phyloP scores from a whole-genome alignment of 352 stramenopile genomes.

The Globisporangium alternatum region DNA sequence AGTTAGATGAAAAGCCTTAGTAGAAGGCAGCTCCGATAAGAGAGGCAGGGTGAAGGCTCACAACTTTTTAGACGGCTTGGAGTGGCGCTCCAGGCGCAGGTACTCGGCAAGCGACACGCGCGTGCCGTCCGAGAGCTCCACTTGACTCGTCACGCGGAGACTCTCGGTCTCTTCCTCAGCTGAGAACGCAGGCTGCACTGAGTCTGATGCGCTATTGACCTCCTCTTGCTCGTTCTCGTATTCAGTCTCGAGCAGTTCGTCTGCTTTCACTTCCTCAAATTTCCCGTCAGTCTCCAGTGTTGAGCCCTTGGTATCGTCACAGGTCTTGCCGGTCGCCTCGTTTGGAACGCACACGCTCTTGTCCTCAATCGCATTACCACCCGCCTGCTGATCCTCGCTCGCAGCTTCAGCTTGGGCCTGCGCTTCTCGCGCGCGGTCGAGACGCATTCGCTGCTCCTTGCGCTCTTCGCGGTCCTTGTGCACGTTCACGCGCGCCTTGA shows the following conservation, averaged over 20 bases:
- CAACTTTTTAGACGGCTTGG: slow-evolving; percentile 43
- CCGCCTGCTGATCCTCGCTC: not conserved
- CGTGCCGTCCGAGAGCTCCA: slow-evolving; percentile 63
- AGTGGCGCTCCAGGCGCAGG: slow-evolving; percentile 44
- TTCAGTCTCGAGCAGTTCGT: slow-evolving; percentile 18
- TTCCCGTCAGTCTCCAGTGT: slow-evolving; percentile 2
- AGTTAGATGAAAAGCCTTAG: not conserved
- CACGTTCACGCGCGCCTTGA: slow-evolving; percentile 57
- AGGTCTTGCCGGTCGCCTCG: slow-evolving; percentile 13
- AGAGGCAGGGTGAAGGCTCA: slow-evolving; percentile 10
- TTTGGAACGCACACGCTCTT: slow-evolving; percentile 10
- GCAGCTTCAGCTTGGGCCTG: slow-evolving; percentile 19
- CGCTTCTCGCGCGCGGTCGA: slow-evolving; percentile 45
- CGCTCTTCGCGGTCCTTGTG: slow-evolving; percentile 70
- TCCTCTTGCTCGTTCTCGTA: slow-evolving; percentile 27
- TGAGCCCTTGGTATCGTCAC: slow-evolving; percentile 5
- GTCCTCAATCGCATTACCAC: not conserved
- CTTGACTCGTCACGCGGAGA: slow-evolving; percentile 35
- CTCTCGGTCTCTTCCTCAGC: slow-evolving; percentile 30
- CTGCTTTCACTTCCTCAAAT: slow-evolving; percentile 34
- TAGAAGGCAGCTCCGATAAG: not conserved
- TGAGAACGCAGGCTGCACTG: slow-evolving; percentile 5
- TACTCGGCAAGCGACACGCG: slow-evolving; percentile 58
- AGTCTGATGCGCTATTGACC: not conserved
- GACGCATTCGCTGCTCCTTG: slow-evolving; percentile 48